Evolutionary conservation across 148 eudicot species (phyloP).

Genomic region (Silene uniflora): DNA sequence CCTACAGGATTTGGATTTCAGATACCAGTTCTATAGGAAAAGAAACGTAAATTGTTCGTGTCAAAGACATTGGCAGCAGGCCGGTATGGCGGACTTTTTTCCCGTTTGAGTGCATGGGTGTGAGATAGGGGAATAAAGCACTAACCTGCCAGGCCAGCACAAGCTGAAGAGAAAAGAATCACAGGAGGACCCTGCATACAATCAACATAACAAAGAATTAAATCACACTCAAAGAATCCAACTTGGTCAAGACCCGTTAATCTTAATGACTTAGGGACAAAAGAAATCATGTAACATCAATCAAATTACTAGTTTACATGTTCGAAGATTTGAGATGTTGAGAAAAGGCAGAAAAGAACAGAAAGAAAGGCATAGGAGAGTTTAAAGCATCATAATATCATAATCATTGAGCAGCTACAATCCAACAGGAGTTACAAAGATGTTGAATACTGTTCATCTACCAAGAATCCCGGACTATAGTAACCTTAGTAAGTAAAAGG

Average conservation of each 20-base stretch:
- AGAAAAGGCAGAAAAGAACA: not conserved
- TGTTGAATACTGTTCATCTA: no score
- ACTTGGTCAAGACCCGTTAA: not conserved
- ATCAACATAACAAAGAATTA: conserved; percentile 13
- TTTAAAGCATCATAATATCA: not conserved
- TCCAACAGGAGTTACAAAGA: not conserved
- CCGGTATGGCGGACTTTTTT: no score
- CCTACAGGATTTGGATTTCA: no score
- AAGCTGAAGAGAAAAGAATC: conserved; percentile 87
- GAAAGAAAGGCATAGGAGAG: not conserved
- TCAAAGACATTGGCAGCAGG: not conserved
- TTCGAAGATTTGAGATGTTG: not conserved
- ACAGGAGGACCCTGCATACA: conserved; percentile 75
- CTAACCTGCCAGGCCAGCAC: conserved; percentile 90
- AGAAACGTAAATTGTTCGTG: not conserved
- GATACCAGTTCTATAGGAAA: not conserved
- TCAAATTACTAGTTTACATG: not conserved
- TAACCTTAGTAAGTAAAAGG: no score
- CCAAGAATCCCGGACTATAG: no score
- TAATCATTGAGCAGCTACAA: not conserved
- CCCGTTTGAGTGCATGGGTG: not conserved
- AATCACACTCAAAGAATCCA: not conserved
- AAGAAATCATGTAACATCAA: not conserved
- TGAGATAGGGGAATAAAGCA: not conserved
- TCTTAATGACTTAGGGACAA: not conserved